Base-by-base conservation (phyloP, 2,329 filamentous ascomycete species). In the Epichloe glyceriae region DNA sequence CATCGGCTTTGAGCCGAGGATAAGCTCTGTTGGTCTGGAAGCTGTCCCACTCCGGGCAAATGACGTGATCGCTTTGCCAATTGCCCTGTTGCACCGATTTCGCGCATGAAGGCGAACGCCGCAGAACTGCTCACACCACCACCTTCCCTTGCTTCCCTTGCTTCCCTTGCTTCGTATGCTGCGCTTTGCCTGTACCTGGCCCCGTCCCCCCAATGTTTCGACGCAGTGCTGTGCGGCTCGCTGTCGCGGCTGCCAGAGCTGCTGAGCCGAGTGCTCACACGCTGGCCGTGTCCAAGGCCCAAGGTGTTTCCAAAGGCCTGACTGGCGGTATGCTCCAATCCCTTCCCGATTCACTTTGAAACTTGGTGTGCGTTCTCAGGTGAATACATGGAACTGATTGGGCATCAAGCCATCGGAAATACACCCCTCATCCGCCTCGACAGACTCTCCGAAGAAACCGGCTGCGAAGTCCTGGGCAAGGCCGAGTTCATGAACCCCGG, bases 401-500 rank as follows among this genome's bases (percentile, higher is more conserved):
- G 11, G 38, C 17, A 19, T 4, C 34, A 6, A 95, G 93, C 93
- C 50, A 97, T 98, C 71, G 93, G 93, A 56, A 97, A 97, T 70
- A 98, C 93, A 0, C 91, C 93, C 1, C 79, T 98, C 50, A 95
- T 98, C 67, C 84, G 86, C 46, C 76, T 98, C 47, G 91, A 95
- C 69, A 80, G 76, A 54, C 82, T 97, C 58, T 97, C 91, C 40
- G 82, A 88, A 53, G 79, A 94, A 64, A 97, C 93, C 0, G 89
- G 90, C 57, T 97, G 93, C 76, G 86, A 95, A 60, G 75, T 98
- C 52, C 82, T 97, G 40, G 93, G 91, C 62, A 98, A 98, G 70
- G 90, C 93, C 61, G 93, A 98, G 68, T 98, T 98, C 73, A 93
- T 95, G 76, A 98, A 98, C 74, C 93, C 93, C 1, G 93, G 93